Percentiles rank a stretch among this genome's conserved stretches.
Conservation (phyloP, 139 green algal species). For the Yamagishiella unicocca region DNA sequence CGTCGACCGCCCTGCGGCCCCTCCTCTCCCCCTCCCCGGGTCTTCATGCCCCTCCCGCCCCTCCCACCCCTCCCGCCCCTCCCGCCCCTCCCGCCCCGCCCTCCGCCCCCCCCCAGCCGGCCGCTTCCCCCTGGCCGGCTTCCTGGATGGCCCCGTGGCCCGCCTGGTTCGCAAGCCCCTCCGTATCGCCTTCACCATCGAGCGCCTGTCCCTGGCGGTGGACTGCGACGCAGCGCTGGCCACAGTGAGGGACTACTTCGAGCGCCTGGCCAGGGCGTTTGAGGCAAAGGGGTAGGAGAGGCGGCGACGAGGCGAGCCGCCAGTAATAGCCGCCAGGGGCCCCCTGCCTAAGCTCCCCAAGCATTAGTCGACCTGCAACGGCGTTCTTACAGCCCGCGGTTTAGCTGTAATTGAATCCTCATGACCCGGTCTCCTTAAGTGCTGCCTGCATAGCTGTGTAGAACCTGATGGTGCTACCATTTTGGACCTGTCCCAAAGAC, state of each 20-base stretch:
- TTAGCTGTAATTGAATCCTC: no score
- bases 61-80: background rate
- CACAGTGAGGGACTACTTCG: slow-evolving; percentile 73
- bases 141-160: slow-evolving; percentile 73
- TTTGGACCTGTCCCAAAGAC: no score
- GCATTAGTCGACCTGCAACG: no score
- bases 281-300: slow-evolving; percentile 17
- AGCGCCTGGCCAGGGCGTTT: slow-evolving; percentile 71
- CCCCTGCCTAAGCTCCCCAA: no score
- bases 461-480: no score
- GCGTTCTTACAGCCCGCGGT: no score
- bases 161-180: slow-evolving; percentile 77
- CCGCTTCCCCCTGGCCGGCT: slow-evolving; percentile 63
- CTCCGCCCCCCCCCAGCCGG: background rate
- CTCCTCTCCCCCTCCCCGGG: background rate
- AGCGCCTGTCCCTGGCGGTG: slow-evolving; percentile 54
- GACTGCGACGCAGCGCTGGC: slow-evolving; percentile 73
- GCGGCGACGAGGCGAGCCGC: background rate
- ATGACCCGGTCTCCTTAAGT: no score
- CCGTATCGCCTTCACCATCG: slow-evolving; percentile 60
- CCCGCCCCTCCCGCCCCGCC: background rate
- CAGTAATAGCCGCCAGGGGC: no score
- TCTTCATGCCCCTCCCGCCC: background rate
- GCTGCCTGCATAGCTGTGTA: no score
- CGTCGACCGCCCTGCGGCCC: no score